Evolutionary conservation across 2,329 filamentous ascomycete species (phyloP), one percentile per base, ranked within the genome.

Genomic region (Colletotrichum endophyticum): DNA sequence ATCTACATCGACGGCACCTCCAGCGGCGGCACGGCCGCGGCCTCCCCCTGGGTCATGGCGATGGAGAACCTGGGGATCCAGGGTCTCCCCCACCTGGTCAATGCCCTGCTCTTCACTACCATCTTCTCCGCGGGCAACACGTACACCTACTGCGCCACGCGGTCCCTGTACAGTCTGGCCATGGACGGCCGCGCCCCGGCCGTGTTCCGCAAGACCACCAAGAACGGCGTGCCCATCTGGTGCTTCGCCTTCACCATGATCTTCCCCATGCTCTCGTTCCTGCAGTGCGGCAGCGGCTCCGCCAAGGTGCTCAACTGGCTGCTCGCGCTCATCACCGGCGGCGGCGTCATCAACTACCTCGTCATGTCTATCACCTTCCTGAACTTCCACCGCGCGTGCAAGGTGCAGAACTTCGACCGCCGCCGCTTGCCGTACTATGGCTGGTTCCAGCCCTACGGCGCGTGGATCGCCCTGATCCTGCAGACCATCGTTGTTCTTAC

Each of bases 241-340:
- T 78, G 66, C 62, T 75, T 79, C 66, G 61, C 72, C 53, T 36
- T 76, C 69, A 69, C 75, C 53, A 77, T 79, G 32, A 25, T 56
- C 15, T 62, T 49, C n/a, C 68, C 57, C 11, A 13, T 69, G 25
- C 66, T 76, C n/a, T 53, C 72, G 8, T 79, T 81, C 76, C 80
- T 78, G 27, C 66, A 34, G 30, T 61, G 8, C 19, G 3, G 70
- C 34, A 73, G 62, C 66, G 89, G 88, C 74, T 89, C 94, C 62
- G 91, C 94, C 72, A 92, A 92, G 13, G 92, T 94, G 0, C 93
- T 92, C 0, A 94, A 93, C 81, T 92, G 94, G 83, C 84, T 94
- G 6, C 91, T 91, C 66, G 94, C 92, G 92, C 89, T 91, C 78
- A 88, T 90, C 72, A 94, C 94, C 75, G 89, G 91, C 8, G 73